Conservation (phyloP, 768 basidiomycete genomes). For the Boletus patriciae region DNA sequence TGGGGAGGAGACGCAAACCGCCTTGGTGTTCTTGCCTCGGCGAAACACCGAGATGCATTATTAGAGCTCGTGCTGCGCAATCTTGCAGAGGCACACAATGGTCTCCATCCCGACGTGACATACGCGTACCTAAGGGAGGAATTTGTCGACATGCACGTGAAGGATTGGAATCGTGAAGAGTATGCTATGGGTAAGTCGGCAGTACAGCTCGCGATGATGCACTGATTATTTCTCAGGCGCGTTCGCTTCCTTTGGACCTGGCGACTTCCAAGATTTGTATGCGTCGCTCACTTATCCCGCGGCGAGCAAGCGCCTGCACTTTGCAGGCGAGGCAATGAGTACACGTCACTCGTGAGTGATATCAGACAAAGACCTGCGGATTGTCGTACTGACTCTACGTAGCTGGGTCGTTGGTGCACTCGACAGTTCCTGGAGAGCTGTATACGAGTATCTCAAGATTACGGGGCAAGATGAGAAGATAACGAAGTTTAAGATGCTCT, state of each 20-base stretch:
- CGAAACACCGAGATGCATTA: background rate
- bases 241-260: constrained; percentile 40
- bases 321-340: constrained; percentile 28
- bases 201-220: background rate
- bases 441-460: constrained; percentile 25
- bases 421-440: constrained; percentile 38
- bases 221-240: constrained; percentile 28
- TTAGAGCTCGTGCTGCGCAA: constrained; percentile 8
- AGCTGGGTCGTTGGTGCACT: constrained; percentile 42
- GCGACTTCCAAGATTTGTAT: constrained; percentile 36
- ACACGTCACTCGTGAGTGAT: constrained; percentile 36
- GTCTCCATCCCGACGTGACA: constrained; percentile 3
- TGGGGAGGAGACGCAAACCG: background rate
- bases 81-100: constrained; percentile 7
- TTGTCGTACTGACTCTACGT: background rate
- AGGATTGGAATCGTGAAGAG: constrained; percentile 37
- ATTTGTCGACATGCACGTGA: constrained; percentile 21
- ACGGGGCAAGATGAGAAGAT: constrained; percentile 9
- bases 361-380: background rate
- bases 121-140: background rate
- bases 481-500: constrained; percentile 20
- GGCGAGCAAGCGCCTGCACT: constrained; percentile 9
- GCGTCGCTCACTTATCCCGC: constrained; percentile 31
- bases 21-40: background rate
- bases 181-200: constrained; percentile 35